These are phyloP conservation scores for Dryadomyces quercus-mongolicae DNA, from an alignment of 2,329 filamentous ascomycete species.

Conservation along the genomic window DNA sequence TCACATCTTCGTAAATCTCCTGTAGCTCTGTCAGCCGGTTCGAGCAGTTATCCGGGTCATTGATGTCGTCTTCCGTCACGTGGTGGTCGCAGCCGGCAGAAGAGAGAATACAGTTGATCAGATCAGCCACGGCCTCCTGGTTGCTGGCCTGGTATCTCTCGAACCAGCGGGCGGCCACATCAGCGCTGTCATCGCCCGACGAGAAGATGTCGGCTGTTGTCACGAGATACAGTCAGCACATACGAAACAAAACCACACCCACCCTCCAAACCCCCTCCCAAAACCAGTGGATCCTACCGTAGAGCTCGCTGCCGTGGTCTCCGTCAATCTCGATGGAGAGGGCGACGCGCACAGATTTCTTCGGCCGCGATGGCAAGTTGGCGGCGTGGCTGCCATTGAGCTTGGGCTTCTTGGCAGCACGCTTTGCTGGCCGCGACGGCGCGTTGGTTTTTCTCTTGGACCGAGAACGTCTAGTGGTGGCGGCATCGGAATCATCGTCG, in stretches of 20 bases:
- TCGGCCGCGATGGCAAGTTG: constrained; percentile 38
- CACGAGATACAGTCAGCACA: neutral
- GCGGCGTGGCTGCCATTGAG: constrained; percentile 37
- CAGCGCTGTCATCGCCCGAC: constrained; percentile 41
- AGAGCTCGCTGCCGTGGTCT: constrained; percentile 41
- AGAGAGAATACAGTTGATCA: constrained; percentile 55
- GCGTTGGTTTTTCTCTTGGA: constrained; percentile 8
- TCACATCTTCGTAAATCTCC: constrained; percentile 69
- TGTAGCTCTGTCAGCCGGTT: constrained; percentile 75
- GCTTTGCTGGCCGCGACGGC: constrained; percentile 38
- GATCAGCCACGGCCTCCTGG: constrained; percentile 42
- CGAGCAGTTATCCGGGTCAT: constrained; percentile 77
- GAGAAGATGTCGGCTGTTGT: constrained; percentile 50
- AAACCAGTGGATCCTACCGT: constrained; percentile 28
- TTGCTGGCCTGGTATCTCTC: constrained; percentile 43
- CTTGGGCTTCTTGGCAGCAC: constrained; percentile 51
- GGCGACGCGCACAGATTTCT: constrained; percentile 42
- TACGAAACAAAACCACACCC: neutral
- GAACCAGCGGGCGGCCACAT: constrained; percentile 49
- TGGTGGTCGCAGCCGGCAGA: constrained; percentile 71
- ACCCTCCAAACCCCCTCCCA: constrained; percentile 1
- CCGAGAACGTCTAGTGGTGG: constrained; percentile 26
- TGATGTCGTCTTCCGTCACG: constrained; percentile 71
- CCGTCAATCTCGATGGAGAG: constrained; percentile 39
- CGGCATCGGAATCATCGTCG: neutral